Evolutionary conservation across 768 basidiomycete species (phyloP), one percentile per base, ranked within the genome.

Genomic region (Collybia sordida): DNA sequence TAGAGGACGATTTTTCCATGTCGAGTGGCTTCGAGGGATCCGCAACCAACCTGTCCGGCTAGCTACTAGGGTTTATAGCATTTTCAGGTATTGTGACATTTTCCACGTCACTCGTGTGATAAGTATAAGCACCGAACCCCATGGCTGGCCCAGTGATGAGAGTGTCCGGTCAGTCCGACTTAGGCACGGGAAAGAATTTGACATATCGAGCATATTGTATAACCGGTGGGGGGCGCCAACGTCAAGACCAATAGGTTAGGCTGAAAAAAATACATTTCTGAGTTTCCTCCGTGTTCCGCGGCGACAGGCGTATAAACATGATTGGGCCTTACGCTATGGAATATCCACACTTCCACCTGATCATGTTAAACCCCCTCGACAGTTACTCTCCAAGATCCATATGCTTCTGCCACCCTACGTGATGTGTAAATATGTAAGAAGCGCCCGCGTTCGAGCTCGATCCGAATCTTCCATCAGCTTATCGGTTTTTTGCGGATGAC

Each of bases 101-200:
- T 54, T 52, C 50, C 47, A 50, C 53, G 60, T 59, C 52, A 58
- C 59, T 49, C 47, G 52, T 49, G 45, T 47, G 51, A 56, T 57
- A 54, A 45, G 47, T 51, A 50, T 48, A 54, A 44, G 40, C 15
- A 24, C 49, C 52, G 45, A 53, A 50, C 45, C 44, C 23, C 42
- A 18, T 53, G 52, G 21, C 27, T 39, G 53, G 45, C 35, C 36
- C 45, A 35, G 17, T 54, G 53, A 50, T 50, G 45, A 23, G 15
- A 11, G 36, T 27, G 22, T 38, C 43, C 31, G 34, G 42, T 21
- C 18, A 50, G 41, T 44, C 37, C 21, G 40, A 45, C 38, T 43
- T 43, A 40, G 46, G 51, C 40, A 47, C 31, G 44, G 45, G 50
- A 51, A 42, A 27, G 14, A 37, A 11, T 40, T 42, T 52, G 46